These are phyloP conservation scores for Cladosporium sphaerospermum DNA, from an alignment of 2,329 filamentous ascomycete genomes.

Conservation along the genomic window DNA sequence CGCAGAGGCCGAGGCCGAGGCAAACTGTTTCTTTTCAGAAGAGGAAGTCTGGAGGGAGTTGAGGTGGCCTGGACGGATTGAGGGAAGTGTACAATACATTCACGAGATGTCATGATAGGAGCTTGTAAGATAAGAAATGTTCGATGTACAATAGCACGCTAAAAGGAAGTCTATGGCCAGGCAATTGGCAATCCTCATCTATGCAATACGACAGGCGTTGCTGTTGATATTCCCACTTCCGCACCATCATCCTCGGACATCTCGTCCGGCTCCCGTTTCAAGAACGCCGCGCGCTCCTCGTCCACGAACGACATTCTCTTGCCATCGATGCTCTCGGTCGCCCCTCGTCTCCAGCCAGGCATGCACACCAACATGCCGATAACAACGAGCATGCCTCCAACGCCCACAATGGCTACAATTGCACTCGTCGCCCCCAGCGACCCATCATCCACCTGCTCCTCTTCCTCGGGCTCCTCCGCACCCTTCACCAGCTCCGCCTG, in stretches of 20 bases:
- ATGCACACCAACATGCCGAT: not conserved
- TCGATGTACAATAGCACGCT: not conserved
- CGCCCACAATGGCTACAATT: not conserved
- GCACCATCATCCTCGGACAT: not conserved
- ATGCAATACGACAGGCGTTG: too few relatives aligned
- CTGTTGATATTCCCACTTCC: too few relatives aligned
- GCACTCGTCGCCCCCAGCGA: not conserved
- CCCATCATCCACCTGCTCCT: not conserved
- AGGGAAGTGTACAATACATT: too few relatives aligned
- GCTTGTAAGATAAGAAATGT: not conserved
- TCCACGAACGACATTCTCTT: not conserved
- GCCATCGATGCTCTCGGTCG: not conserved
- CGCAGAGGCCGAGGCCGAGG: slow-evolving; percentile 53
- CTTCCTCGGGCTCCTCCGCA: not conserved
- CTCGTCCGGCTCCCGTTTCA: not conserved
- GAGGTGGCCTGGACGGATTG: too few relatives aligned
- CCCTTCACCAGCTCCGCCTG: not conserved
- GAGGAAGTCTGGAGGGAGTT: slow-evolving; percentile 19
- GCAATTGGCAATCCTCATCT: too few relatives aligned
- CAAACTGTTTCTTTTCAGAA: slow-evolving; percentile 50
- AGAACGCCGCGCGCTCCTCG: slow-evolving; percentile 2
- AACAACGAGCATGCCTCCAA: slow-evolving; percentile 2
- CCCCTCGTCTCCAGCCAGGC: not conserved
- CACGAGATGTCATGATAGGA: too few relatives aligned
- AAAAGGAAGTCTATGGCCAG: too few relatives aligned